Conservation (phyloP, 179 eudicot species). For the Silene vulgaris region DNA sequence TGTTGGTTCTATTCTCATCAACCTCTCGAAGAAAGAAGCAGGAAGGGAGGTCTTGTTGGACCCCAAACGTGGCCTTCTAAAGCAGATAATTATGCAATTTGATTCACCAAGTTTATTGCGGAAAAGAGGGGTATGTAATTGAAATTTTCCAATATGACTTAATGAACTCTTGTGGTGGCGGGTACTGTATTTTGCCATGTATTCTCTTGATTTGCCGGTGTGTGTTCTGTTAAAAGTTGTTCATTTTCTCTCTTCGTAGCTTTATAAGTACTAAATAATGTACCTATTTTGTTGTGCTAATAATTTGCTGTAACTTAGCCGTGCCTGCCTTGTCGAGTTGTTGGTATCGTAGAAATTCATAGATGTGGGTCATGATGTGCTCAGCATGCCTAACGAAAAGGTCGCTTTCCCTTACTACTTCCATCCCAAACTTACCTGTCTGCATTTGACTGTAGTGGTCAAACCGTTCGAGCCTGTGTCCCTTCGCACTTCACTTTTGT, state of each 20-base stretch:
- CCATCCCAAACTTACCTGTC: no score
- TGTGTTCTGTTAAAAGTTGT: background rate
- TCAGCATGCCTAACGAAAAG: background rate
- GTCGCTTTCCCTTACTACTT: background rate
- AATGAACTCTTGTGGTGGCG: constrained; percentile 8
- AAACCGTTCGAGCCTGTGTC: background rate
- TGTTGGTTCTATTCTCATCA: constrained; percentile 86
- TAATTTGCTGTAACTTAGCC: background rate
- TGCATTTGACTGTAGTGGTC: background rate
- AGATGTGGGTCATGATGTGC: no score
- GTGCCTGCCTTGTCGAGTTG: background rate
- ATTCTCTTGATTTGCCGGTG: constrained; percentile 6
- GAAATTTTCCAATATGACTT: background rate
- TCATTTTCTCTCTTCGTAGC: background rate
- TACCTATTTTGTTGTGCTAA: background rate
- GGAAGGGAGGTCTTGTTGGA: constrained; percentile 83
- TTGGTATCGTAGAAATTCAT: no score
- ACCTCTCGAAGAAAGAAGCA: constrained; percentile 66
- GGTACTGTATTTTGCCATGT: background rate
- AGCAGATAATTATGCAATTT: constrained; percentile 81
- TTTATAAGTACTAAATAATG: background rate
- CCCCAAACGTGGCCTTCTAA: constrained; percentile 79
- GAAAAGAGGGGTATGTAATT: constrained; percentile 70
- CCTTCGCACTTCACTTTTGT: no score
- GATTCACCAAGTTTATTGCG: constrained; percentile 70